phyloP scores from a whole-genome alignment of 2,329 filamentous ascomycete species.

The Knoxdaviesia proteae region DNA sequence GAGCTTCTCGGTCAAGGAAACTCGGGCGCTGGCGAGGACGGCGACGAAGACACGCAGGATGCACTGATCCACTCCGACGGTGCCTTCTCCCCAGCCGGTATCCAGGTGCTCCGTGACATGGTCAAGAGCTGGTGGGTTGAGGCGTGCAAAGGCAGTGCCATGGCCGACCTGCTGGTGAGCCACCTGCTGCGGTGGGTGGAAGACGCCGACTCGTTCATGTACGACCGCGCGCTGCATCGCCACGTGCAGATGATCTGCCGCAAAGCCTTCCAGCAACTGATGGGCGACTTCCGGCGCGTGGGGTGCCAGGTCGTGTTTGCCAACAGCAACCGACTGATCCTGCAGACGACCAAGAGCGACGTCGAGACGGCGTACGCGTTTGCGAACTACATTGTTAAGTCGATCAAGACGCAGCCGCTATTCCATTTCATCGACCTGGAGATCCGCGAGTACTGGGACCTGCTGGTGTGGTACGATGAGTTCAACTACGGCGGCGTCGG shows the following conservation, averaged over 20 bases:
- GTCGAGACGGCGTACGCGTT: conserved; percentile 95
- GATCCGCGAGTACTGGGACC: conserved; percentile 99
- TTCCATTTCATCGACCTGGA: conserved; percentile 96
- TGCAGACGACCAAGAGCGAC: conserved; percentile 92
- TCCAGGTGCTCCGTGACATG: conserved; percentile 87
- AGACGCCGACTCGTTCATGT: conserved; percentile 79
- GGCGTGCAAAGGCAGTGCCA: conserved; percentile 69
- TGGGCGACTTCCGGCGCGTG: conserved; percentile 88
- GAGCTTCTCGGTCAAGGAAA: conserved; percentile 47
- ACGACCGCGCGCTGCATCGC: conserved; percentile 83
- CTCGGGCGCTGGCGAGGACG: conserved; percentile 42
- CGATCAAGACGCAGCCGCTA: conserved; percentile 81
- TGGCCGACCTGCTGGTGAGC: conserved; percentile 96
- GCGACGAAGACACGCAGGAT: conserved; percentile 1
- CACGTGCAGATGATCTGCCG: conserved; percentile 98
- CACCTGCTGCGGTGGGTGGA: conserved; percentile 96
- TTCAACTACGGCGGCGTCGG: conserved; percentile 97
- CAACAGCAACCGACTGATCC: conserved; percentile 65
- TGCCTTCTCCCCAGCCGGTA: conserved; percentile 79
- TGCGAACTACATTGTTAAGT: conserved; percentile 93
- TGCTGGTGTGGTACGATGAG: conserved; percentile 95
- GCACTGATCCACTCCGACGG: conserved; percentile 18
- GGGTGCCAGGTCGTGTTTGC: conserved; percentile 94
- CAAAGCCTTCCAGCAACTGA: conserved; percentile 90
- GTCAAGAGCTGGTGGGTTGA: conserved; percentile 97